These are phyloP conservation scores for Staphylotrichum tortipilum DNA, from an alignment of 495 filamentous ascomycete species.

Conservation along the genomic window DNA sequence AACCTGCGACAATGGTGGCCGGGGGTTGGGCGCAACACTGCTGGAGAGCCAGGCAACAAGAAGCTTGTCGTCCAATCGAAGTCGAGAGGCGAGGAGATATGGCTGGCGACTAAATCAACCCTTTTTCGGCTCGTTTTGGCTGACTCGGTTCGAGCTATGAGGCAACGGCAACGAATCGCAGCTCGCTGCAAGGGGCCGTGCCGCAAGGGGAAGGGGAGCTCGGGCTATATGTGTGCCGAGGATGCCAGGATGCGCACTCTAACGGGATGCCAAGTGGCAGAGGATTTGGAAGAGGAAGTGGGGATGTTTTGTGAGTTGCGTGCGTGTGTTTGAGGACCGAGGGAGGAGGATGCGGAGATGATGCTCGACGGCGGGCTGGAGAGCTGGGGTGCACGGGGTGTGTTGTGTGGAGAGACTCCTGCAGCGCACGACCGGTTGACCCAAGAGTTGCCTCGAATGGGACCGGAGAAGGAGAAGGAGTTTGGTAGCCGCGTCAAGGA, in stretches of 20 bases:
- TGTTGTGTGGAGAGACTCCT: constrained; percentile 22
- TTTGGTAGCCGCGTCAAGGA: constrained; percentile 23
- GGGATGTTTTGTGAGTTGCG: constrained; percentile 4
- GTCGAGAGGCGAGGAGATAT: constrained; percentile 20
- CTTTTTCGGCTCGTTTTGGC: constrained; percentile 17
- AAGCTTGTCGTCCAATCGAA: constrained; percentile 21
- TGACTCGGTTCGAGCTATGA: constrained; percentile 6
- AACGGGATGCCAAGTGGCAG: not conserved
- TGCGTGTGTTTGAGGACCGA: not conserved
- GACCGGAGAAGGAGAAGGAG: constrained; percentile 21
- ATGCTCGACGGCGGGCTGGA: constrained; percentile 3
- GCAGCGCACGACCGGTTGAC: constrained; percentile 29
- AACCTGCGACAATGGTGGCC: too few species aligned
- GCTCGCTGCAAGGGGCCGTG: constrained; percentile 16
- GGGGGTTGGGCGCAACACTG: too few species aligned
- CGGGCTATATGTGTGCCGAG: constrained; percentile 19
- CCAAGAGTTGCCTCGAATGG: constrained; percentile 23
- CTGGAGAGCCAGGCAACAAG: too few species aligned
- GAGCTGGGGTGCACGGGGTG: constrained; percentile 11
- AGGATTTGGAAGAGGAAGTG: not conserved
- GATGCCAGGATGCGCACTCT: constrained; percentile 8
- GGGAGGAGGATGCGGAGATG: constrained; percentile 6
- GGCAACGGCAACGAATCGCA: constrained; percentile 16
- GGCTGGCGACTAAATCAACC: constrained; percentile 26
- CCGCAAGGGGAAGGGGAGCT: constrained; percentile 20